Percentiles rank a stretch among this genome's conserved stretches.
Conservation (phyloP, 2,329 filamentous ascomycete genomes). For the Aureobasidium lini region DNA sequence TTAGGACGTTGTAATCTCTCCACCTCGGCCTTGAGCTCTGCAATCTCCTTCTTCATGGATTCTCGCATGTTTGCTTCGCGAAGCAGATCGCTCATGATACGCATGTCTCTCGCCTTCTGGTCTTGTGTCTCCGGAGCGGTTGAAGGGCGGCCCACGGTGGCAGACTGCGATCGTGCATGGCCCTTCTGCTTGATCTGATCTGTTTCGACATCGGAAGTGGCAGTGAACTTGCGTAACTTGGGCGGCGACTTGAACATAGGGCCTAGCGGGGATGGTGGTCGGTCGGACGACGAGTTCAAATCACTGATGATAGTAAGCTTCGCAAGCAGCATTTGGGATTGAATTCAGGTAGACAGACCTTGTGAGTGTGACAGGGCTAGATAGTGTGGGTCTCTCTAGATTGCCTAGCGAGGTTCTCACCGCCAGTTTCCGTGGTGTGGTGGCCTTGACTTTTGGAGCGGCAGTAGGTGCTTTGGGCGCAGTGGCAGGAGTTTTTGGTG, state of each 20-base stretch:
- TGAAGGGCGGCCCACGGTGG: conserved; percentile 8
- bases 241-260: conserved; percentile 10
- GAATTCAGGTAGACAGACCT: background rate
- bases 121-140: conserved; percentile 15
- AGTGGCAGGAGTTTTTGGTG: background rate
- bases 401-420: conserved; percentile 1
- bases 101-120: conserved; percentile 14
- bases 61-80: conserved; percentile 15
- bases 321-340: no score
- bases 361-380: background rate
- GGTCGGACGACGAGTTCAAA: background rate
- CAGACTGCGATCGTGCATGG: conserved; percentile 15
- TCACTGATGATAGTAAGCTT: background rate
- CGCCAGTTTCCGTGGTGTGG: conserved; percentile 9
- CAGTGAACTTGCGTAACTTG: conserved; percentile 5
- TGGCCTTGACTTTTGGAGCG: background rate
- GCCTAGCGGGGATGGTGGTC: background rate
- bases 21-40: conserved; percentile 14
- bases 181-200: conserved; percentile 12
- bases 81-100: conserved; percentile 18
- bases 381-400: background rate
- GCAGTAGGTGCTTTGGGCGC: background rate
- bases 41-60: conserved; percentile 14
- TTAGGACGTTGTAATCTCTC: conserved; percentile 6
- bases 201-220: conserved; percentile 14